Evolutionary conservation across 495 filamentous ascomycete genomes (phyloP), one percentile per base, ranked within the genome.

Genomic region (Trichocladium antarcticum): DNA sequence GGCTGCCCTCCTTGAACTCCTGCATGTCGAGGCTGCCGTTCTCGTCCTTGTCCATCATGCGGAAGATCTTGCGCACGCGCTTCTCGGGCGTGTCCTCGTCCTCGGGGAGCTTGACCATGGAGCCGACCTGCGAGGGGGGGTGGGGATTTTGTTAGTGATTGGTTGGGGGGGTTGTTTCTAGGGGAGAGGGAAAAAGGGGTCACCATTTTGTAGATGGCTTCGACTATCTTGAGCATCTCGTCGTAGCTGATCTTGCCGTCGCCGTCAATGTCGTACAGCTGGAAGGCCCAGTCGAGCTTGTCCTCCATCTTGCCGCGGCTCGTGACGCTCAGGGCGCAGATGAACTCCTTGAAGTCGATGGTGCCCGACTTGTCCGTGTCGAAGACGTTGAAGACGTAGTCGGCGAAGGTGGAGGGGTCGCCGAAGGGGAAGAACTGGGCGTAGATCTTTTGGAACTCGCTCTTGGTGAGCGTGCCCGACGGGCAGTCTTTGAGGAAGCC

Each of bases 31-130:
- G 70, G 62, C 82, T 87, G 50, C 89, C 84, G 60, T 97, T 96
- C 73, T 98, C 89, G 63, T 98, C 92, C 73, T 98, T 98, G 72
- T 98, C 92, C 92, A 98, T 98, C 92, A 97, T 96, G 57, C 85
- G 80, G 73, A 98, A 98, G 66, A 98, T 98, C 74, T 98, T 98
- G 62, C 75, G 80, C 22, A 98, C 92, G 40, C 93, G 86, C 74
- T 98, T 98, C 72, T 98, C 89, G 17, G 92, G 92, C 45, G 92
- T 98, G 69, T 97, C 90, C 70, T 98, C 92, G 68, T 98, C 92
- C 65, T 95, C 87, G 34, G 93, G 93, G 22, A 98, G 77, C 67
- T 97, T 97, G 62, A 97, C 92, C 92, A 98, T 98, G 10, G 89
- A 94, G 50, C 92, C 92, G 55, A 97, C 89, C 89, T 96, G 21